Percentiles rank a stretch among this genome's conserved stretches.
phyloP scores from a whole-genome alignment of 192 early-diverging fungal species.

The Umbelopsis ramanniana region DNA sequence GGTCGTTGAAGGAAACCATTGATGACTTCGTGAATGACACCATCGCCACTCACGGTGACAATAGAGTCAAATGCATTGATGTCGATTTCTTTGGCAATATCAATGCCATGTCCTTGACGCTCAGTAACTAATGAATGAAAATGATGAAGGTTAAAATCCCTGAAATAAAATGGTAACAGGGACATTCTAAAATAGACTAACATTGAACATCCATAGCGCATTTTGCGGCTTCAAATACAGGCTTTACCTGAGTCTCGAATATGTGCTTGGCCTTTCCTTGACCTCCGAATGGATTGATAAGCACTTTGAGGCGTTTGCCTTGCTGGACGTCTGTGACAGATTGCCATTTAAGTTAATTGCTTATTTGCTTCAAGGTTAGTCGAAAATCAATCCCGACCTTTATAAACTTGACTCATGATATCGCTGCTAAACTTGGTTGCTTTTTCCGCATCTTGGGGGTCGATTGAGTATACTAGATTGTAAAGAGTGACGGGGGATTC shows the following conservation, averaged over 20 bases:
- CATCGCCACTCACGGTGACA: conserved; percentile 78
- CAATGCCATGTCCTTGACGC: conserved; percentile 59
- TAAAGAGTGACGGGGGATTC: conserved; percentile 28
- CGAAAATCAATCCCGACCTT: not conserved
- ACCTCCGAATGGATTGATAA: conserved; percentile 80
- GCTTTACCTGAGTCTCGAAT: conserved; percentile 57
- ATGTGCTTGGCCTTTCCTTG: conserved; percentile 63
- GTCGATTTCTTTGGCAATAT: conserved; percentile 63
- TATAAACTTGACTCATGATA: conserved; percentile 31
- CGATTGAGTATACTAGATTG: conserved; percentile 35
- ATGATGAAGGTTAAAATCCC: not conserved
- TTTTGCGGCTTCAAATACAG: conserved; percentile 68
- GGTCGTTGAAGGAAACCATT: conserved; percentile 77
- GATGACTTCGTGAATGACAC: conserved; percentile 79
- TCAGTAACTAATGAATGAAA: conserved; percentile 57
- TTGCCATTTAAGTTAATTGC: not conserved
- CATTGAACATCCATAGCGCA: conserved; percentile 53
- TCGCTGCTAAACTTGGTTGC: conserved; percentile 25
- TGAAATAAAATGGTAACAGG: not conserved
- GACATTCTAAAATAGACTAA: conserved; percentile 32
- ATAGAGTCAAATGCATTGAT: conserved; percentile 61
- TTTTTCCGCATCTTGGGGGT: conserved; percentile 3
- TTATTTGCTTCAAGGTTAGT: not conserved
- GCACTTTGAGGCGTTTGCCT: conserved; percentile 51
- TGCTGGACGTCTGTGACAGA: conserved; percentile 27